Evolutionary conservation across 1,284 basidiomycete genomes (phyloP).

Genomic region (Microbotryum saponariae): DNA sequence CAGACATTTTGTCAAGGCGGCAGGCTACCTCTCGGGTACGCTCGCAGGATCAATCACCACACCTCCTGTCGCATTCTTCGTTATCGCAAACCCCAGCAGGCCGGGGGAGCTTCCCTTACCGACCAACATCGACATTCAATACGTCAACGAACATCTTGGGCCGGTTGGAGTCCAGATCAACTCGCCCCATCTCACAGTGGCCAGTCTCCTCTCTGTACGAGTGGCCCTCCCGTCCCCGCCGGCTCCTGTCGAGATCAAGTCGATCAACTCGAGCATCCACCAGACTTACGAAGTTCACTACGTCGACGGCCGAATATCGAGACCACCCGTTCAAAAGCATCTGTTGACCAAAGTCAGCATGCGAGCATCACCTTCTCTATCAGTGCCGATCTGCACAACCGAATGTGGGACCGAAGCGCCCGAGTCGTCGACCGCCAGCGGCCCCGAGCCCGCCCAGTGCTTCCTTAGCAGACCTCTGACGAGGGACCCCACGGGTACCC

Average conservation of each 20-base stretch:
- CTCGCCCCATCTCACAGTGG: slow-evolving; percentile 26
- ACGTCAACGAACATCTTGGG: not conserved
- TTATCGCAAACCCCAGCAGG: slow-evolving; percentile 15
- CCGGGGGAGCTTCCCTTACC: slow-evolving; percentile 20
- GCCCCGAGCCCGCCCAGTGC: not conserved
- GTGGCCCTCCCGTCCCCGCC: slow-evolving; percentile 19
- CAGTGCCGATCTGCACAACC: not conserved
- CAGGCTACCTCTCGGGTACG: slow-evolving; percentile 7
- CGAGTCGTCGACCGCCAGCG: not conserved
- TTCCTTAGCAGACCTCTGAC: not conserved
- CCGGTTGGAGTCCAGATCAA: slow-evolving; percentile 22
- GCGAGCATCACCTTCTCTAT: not conserved
- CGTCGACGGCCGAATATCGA: not conserved
- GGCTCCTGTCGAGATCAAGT: slow-evolving; percentile 1
- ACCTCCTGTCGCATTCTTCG: slow-evolving; percentile 7
- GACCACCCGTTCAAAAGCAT: slow-evolving; percentile 1
- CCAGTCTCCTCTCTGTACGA: slow-evolving; percentile 14
- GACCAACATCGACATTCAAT: slow-evolving; percentile 1
- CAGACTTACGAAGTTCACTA: slow-evolving; percentile 19
- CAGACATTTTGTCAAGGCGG: slow-evolving; percentile 27
- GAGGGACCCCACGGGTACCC: not conserved
- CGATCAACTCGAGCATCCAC: slow-evolving; percentile 10
- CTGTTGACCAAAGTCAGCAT: slow-evolving; percentile 18
- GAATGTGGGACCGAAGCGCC: not conserved
- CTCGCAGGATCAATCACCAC: slow-evolving; percentile 1